Evolutionary conservation across 345 rosid genomes (phyloP), one percentile per base, ranked within the genome.

Genomic region (Gossypium bickii): DNA sequence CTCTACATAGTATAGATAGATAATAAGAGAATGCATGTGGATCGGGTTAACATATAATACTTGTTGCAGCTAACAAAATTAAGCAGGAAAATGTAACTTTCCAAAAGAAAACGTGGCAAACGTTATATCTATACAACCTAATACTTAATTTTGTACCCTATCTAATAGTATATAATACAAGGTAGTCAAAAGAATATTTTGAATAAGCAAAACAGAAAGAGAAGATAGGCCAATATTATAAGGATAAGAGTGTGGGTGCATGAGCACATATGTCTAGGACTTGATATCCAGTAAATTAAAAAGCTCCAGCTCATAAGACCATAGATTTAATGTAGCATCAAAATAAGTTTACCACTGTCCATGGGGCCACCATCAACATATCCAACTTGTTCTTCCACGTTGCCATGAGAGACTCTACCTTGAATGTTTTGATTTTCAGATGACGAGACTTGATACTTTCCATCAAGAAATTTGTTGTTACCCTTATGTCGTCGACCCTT

Each of bases 401-500:
- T 62, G 24, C 76, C 80, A 73, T 73, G 72, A 63, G 82, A 51
- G 76, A 41, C 74, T 71, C 77, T 82, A 77, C 65, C 79, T 75
- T 78, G 89, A 78, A 68, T 73, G 73, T 81, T 86, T 78, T 88
- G 86, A 78, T 79, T 89, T 38, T 81, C 92, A 16, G 85, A 83
- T 61, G 82, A 78, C 78, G 55, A 1, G 15, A 63, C 80, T 74
- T 70, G 86, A 77, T 60, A 77, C 80, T 84, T 88, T 71, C 84
- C 89, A 75, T 90, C 92, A 78, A 61, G 67, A 79, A 84, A 62
- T 84, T 82, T 87, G 78, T 82, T 73, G 61, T 89, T 85, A 83
- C 80, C 85, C 84, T 81, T 95, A 71, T 88, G 94, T 65, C 96
- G 91, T 82, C 97, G 90, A 76, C 88, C 72, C 80, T 82, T 91